phyloP scores from a whole-genome alignment of 2,329 filamentous ascomycete genomes.

The Penicillium sp. region DNA sequence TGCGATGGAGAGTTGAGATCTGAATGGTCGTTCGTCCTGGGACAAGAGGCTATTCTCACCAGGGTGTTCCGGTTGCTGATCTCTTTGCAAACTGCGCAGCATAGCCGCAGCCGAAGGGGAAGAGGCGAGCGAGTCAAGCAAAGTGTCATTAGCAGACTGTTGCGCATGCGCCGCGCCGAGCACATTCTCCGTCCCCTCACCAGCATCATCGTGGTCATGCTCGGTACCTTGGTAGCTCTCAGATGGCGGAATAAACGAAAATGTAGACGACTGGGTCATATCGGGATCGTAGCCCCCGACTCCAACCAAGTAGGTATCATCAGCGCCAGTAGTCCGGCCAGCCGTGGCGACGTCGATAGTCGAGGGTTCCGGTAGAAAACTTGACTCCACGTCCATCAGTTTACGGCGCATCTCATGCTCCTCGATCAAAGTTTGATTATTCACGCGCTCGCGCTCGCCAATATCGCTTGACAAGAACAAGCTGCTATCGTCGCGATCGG shows the following conservation, averaged over 20 bases:
- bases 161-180: slow-evolving; percentile 25
- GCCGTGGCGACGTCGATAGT: slow-evolving; percentile 42
- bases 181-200: slow-evolving; percentile 9
- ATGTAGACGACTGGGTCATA: slow-evolving; percentile 28
- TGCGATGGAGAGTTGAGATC: slow-evolving; percentile 26
- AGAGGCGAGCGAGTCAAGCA: slow-evolving; percentile 48
- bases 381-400: slow-evolving; percentile 66
- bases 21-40: slow-evolving; percentile 29
- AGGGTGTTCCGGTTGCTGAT: slow-evolving; percentile 38
- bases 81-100: slow-evolving; percentile 45
- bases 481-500: slow-evolving; percentile 42
- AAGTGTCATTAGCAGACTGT: slow-evolving; percentile 41
- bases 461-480: slow-evolving; percentile 38
- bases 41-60: slow-evolving; percentile 26
- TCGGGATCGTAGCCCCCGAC: slow-evolving; percentile 31
- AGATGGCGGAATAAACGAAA: slow-evolving; percentile 33
- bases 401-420: slow-evolving; percentile 63
- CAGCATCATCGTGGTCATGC: slow-evolving; percentile 10
- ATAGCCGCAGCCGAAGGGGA: slow-evolving; percentile 52
- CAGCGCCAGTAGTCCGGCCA: slow-evolving; percentile 37
- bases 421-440: slow-evolving; percentile 52
- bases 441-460: slow-evolving; percentile 38
- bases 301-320: slow-evolving; percentile 52
- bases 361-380: slow-evolving; percentile 62
- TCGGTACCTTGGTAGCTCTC: slow-evolving; percentile 25